phyloP scores from a whole-genome alignment of 441 rosid genomes.

The Omphalea diandra region DNA sequence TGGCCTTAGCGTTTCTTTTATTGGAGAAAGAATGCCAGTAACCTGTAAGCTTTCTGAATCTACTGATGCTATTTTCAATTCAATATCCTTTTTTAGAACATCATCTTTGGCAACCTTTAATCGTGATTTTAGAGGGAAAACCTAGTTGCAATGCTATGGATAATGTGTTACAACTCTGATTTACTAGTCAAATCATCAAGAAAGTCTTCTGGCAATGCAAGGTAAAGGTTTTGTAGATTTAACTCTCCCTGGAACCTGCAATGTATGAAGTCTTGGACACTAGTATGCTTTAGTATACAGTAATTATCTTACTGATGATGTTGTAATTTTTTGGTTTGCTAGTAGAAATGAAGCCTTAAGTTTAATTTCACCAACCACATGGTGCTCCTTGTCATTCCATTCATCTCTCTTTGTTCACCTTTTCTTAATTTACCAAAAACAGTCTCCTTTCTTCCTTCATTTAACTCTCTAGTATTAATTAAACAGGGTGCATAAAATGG shows the following conservation, averaged over 20 bases:
- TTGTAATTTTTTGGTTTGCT: background rate
- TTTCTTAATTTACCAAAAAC: background rate
- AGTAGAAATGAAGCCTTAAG: background rate
- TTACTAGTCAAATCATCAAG: background rate
- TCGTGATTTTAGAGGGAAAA: background rate
- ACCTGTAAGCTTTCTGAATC: no score
- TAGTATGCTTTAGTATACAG: no score
- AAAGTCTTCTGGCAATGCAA: no score
- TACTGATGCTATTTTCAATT: no score
- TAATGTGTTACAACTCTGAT: background rate
- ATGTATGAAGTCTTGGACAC: background rate
- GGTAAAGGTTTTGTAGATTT: background rate
- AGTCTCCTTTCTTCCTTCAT: background rate
- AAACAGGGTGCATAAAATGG: background rate
- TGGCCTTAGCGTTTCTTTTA: no score
- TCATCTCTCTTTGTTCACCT: background rate
- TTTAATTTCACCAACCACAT: background rate
- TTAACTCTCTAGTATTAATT: background rate
- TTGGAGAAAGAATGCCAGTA: no score
- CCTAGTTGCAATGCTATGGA: background rate
- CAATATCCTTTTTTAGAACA: no score
- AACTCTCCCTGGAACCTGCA: conserved; percentile 2
- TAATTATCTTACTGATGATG: background rate
- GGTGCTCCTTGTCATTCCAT: background rate
- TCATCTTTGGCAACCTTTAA: no score